Evolutionary conservation across 2,329 filamentous ascomycete genomes (phyloP).

Genomic region (Fusarium haematococcum): DNA sequence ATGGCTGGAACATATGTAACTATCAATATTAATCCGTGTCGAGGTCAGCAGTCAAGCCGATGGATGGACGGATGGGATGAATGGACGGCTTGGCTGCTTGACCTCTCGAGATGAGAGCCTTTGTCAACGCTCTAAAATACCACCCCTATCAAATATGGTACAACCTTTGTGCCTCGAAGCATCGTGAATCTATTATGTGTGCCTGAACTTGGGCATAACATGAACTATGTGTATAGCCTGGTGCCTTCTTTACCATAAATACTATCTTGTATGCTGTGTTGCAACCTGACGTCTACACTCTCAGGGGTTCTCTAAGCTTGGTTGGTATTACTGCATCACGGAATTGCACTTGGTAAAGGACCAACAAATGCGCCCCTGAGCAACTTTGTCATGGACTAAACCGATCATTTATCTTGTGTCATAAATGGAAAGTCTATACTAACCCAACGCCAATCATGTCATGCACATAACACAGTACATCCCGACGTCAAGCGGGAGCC

Average conservation of each 20-base stretch:
- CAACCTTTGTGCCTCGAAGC: neutral
- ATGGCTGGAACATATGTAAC: slow-evolving; percentile 34
- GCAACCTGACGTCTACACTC: neutral
- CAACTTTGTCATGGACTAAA: neutral
- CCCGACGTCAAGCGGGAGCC: slow-evolving; percentile 7
- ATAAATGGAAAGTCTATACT: slow-evolving; percentile 35
- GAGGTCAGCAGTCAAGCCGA: slow-evolving; percentile 14
- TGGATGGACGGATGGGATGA: neutral
- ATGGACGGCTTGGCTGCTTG: slow-evolving; percentile 4
- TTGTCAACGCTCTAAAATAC: slow-evolving; percentile 27
- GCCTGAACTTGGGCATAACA: neutral
- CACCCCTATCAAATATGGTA: slow-evolving; percentile 15
- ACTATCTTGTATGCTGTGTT: neutral
- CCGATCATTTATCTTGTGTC: slow-evolving; percentile 23
- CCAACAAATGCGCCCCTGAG: neutral
- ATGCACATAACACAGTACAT: slow-evolving; percentile 40
- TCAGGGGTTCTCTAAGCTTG: neutral
- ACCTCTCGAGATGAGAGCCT: slow-evolving; percentile 11
- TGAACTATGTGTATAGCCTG: neutral
- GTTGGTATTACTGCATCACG: neutral
- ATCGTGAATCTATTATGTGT: neutral
- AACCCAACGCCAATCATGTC: slow-evolving; percentile 45
- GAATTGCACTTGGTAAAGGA: neutral
- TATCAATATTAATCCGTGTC: slow-evolving; percentile 38
- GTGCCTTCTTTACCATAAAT: neutral